Conservation (phyloP, 2,329 filamentous ascomycete genomes). For the Venturiaceae sp. region DNA sequence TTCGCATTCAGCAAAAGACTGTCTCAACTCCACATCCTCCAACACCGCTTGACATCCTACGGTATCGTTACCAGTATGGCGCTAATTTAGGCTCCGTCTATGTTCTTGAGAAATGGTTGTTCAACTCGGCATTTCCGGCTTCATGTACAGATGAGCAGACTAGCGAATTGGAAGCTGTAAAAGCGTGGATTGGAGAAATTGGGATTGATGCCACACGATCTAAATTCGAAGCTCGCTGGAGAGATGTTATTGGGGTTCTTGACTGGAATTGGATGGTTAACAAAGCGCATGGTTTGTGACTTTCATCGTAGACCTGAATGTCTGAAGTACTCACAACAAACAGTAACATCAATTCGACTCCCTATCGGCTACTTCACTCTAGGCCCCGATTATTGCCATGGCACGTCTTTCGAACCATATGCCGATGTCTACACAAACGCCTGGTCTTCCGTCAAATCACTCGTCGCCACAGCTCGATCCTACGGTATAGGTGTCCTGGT, state of each 20-base stretch:
- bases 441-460: slow-evolving; percentile 39
- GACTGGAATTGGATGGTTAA: slow-evolving; percentile 45
- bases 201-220: slow-evolving; percentile 38
- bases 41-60: slow-evolving; percentile 31
- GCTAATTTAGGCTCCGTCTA: slow-evolving; percentile 50
- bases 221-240: slow-evolving; percentile 47
- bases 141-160: slow-evolving; percentile 27
- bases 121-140: slow-evolving; percentile 37
- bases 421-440: slow-evolving; percentile 41
- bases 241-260: slow-evolving; percentile 36
- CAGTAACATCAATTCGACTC: slow-evolving; percentile 44
- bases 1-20: not conserved
- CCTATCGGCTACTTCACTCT: slow-evolving; percentile 52
- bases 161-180: slow-evolving; percentile 44
- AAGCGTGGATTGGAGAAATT: slow-evolving; percentile 33
- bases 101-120: slow-evolving; percentile 51
- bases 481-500: slow-evolving; percentile 47
- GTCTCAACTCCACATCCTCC: slow-evolving; percentile 13
- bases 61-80: slow-evolving; percentile 51
- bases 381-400: slow-evolving; percentile 37
- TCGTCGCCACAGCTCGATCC: slow-evolving; percentile 34
- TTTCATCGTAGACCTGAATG: not conserved
- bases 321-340: not conserved
- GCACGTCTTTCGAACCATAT: slow-evolving; percentile 42
- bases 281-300: slow-evolving; percentile 34